Base-by-base conservation (phyloP, 2,329 filamentous ascomycete genomes). In the Juglanconis juglandina region DNA sequence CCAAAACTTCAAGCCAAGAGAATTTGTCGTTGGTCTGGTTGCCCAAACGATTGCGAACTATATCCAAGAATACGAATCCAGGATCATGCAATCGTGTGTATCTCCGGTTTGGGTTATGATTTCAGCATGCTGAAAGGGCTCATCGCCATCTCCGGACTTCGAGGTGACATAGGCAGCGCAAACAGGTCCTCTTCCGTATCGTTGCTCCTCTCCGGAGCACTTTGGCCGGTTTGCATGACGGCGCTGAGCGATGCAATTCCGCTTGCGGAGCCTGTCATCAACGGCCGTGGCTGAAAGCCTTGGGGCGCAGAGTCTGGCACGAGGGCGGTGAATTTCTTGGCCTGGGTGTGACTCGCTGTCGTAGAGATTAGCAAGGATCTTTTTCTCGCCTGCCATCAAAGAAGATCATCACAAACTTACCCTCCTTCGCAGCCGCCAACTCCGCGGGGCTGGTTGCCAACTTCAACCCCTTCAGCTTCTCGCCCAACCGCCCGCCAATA, bases 141-240 rank as follows among this genome's bases (percentile, higher is more conserved):
- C 67, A 87, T 90, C 56, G 87, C 86, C 80, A 95, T 92, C 66
- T 96, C 92, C 0, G 92, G 92, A 68, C 90, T 93, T 54, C 92
- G 81, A 1, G 92, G 92, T 68, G 90, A 94, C 76, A 96, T 86
- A 1, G 91, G 92, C 56, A 96, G 82, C 0, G 92, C 92, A 70
- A 97, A 97, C 2, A 96, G 79, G 46, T 90, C 93, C 61, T 96
- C 92, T 66, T 92, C 89, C 0, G 82, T 83, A 46, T 88, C 85
- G 60, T 76, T 72, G 3, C 39, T 44, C 65, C 65, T 69, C 53
- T 69, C 64, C 17, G 71, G 66, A 35, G 68, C 69, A 64, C 72
- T 70, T 1, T 68, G 63, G 8, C 63, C 68, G 69, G 69, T 65
- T 54, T 73, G 73, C 4, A 83, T 67, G 42, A 79, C 68, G 30